Percentiles rank a stretch among this genome's conserved stretches.
These are phyloP conservation scores for Calonectria fujianensis DNA, from an alignment of 2,329 filamentous ascomycete genomes.

Conservation along the genomic window DNA sequence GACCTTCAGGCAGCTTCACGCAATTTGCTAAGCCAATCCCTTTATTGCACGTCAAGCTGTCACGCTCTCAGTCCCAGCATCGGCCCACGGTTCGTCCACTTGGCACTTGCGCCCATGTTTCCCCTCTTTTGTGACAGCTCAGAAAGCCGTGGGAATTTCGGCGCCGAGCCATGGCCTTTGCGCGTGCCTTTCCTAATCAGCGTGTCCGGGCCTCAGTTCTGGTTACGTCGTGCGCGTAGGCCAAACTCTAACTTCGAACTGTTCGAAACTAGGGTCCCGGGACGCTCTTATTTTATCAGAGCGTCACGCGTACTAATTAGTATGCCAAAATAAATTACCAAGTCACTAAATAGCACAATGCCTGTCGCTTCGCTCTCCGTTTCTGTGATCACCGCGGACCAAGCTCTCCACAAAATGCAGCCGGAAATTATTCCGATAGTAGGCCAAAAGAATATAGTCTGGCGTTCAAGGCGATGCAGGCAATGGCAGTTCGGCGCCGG, in stretches of 20 bases:
- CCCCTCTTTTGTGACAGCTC: neutral
- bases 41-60: neutral
- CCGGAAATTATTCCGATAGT: constrained; percentile 46
- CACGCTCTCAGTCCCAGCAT: neutral
- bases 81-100: neutral
- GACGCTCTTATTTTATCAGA: neutral
- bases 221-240: no score
- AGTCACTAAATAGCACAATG: neutral
- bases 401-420: constrained; percentile 25
- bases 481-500: constrained; percentile 40
- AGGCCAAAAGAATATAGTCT: constrained; percentile 52
- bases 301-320: neutral
- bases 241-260: neutral
- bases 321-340: neutral
- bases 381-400: constrained; percentile 2
- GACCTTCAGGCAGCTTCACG: neutral
- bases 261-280: neutral
- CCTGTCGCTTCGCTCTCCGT: constrained; percentile 25
- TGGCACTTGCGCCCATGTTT: neutral
- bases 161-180: neutral
- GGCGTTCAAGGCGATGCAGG: constrained; percentile 55
- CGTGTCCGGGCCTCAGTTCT: neutral
- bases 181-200: no score
- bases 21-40: neutral
- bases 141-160: neutral